phyloP scores from a whole-genome alignment of 805 yeast genomes.

The Vanderwaltozyma verrucispora region DNA sequence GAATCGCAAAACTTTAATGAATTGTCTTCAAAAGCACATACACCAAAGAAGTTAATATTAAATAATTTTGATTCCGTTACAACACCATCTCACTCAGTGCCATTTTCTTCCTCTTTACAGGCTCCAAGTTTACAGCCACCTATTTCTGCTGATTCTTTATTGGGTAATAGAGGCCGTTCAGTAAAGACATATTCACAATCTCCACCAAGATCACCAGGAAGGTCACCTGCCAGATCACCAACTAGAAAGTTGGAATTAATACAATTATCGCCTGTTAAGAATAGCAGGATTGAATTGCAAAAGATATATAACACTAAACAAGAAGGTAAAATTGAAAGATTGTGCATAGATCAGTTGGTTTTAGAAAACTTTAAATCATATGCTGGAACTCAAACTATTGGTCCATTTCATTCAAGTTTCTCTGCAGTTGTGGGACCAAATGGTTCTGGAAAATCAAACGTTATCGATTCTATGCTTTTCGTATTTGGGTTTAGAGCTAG shows the following conservation, averaged over 20 bases:
- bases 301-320: conserved; percentile 19
- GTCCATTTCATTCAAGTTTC: conserved; percentile 89
- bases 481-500: conserved; percentile 96
- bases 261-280: conserved; percentile 33
- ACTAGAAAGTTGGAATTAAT: conserved; percentile 33
- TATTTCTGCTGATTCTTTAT: conserved; percentile 8
- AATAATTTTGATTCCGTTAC: conserved; percentile 12
- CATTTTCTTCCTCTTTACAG: conserved; percentile 17
- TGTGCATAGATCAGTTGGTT: conserved; percentile 66
- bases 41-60: conserved; percentile 23
- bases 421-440: conserved; percentile 98
- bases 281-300: conserved; percentile 25
- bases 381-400: conserved; percentile 86
- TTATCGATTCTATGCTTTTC: conserved; percentile 89
- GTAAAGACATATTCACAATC: conserved; percentile 21
- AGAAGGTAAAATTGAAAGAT: conserved; percentile 36
- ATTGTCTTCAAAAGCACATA: conserved; percentile 4
- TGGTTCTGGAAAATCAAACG: conserved; percentile 97
- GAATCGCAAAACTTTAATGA: background rate
- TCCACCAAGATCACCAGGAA: conserved; percentile 17
- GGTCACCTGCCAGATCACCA: conserved; percentile 31
- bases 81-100: conserved; percentile 18
- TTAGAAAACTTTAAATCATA: conserved; percentile 87
- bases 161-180: conserved; percentile 30
- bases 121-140: conserved; percentile 27